phyloP scores from a whole-genome alignment of 306 rosid genomes.

The Castanea sativa region DNA sequence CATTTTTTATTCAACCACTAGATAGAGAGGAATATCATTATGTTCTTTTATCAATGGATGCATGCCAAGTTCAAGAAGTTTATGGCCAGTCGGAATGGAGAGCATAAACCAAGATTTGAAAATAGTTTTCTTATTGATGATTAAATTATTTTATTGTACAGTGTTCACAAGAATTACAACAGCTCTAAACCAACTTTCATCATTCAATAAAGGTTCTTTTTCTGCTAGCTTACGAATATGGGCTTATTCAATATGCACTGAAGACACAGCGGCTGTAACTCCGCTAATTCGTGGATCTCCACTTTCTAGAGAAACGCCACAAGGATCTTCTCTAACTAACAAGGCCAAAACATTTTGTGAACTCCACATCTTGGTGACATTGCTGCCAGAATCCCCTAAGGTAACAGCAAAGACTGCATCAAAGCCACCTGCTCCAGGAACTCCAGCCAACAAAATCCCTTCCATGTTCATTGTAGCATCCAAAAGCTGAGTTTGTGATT shows the following conservation, averaged over 20 bases:
- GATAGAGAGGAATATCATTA: too few relatives aligned
- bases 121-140: neutral
- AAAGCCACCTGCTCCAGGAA: constrained; percentile 99
- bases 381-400: constrained; percentile 62
- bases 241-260: constrained; percentile 51
- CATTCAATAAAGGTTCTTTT: neutral
- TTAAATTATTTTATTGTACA: neutral
- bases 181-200: neutral
- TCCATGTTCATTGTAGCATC: constrained; percentile 85
- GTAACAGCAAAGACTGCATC: constrained; percentile 91
- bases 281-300: constrained; percentile 71
- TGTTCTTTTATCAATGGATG: too few relatives aligned
- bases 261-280: constrained; percentile 74
- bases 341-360: constrained; percentile 65
- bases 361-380: constrained; percentile 60
- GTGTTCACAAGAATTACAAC: constrained; percentile 2
- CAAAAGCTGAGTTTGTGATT: constrained; percentile 80
- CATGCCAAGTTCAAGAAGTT: too few relatives aligned
- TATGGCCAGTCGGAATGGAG: too few relatives aligned
- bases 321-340: constrained; percentile 95
- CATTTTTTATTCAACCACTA: too few relatives aligned
- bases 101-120: too few relatives aligned
- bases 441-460: constrained; percentile 94
- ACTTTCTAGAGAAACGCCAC: constrained; percentile 73
- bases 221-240: neutral